Conservation (phyloP, 495 filamentous ascomycete species). For the Umbilicaria muhlenbergii region DNA sequence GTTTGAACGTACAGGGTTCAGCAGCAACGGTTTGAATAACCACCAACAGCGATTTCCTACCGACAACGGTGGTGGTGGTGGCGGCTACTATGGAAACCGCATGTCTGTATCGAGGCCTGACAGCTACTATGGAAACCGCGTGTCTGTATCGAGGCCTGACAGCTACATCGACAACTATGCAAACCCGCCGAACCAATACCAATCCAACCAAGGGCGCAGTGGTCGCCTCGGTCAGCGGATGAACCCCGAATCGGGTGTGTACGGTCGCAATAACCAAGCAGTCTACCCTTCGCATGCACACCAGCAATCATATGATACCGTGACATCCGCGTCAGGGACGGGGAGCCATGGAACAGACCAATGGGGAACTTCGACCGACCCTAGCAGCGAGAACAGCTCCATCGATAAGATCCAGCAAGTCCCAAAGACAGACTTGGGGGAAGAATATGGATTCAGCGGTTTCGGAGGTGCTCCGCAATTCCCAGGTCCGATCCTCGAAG, state of each 20-base stretch:
- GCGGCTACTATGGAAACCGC: constrained; percentile 24
- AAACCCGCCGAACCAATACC: constrained; percentile 24
- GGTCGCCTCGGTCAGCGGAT: constrained; percentile 33
- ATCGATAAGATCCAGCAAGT: constrained; percentile 54
- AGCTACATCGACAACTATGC: constrained; percentile 35
- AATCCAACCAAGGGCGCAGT: constrained; percentile 20
- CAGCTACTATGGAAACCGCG: constrained; percentile 24
- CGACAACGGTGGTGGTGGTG: constrained; percentile 8
- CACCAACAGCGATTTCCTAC: constrained; percentile 1
- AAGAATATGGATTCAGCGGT: constrained; percentile 39
- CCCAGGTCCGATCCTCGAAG: constrained; percentile 20
- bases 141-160: constrained; percentile 36
- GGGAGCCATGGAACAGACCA: constrained; percentile 53
- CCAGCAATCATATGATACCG: constrained; percentile 69
- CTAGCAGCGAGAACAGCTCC: constrained; percentile 82
- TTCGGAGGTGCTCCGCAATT: constrained; percentile 29
- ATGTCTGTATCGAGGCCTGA: constrained; percentile 32
- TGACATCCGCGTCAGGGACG: constrained; percentile 55
- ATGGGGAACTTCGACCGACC: constrained; percentile 70
- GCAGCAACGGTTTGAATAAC: not conserved
- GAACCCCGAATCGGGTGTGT: constrained; percentile 28
- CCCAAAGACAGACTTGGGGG: constrained; percentile 35
- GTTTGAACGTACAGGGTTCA: too few species aligned
- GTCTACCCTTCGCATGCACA: constrained; percentile 53
- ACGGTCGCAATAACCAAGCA: constrained; percentile 24